phyloP scores from a whole-genome alignment of 768 basidiomycete genomes.

The Agrocybe praecox region DNA sequence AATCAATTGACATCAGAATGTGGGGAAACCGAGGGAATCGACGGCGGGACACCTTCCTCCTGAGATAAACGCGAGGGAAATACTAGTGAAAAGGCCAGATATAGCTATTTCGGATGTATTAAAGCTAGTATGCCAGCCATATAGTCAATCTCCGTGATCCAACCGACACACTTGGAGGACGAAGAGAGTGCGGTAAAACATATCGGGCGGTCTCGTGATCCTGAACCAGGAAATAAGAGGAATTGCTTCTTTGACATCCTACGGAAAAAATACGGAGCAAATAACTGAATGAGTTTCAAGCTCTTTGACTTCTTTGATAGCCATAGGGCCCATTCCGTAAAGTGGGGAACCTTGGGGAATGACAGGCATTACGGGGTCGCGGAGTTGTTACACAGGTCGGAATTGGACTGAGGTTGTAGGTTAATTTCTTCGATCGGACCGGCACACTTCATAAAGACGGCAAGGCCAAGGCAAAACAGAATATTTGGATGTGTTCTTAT shows the following conservation, averaged over 20 bases:
- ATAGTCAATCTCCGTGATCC: constrained; percentile 10
- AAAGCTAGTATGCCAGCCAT: not conserved
- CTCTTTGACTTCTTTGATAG: not conserved
- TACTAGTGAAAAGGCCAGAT: not conserved
- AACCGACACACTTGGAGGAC: not conserved
- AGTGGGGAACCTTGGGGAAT: constrained; percentile 3
- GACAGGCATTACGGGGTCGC: constrained; percentile 9
- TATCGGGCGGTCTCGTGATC: constrained; percentile 15
- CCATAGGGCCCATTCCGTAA: not conserved
- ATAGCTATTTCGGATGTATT: not conserved
- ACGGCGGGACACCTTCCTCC: not conserved
- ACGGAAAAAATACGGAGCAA: constrained; percentile 17
- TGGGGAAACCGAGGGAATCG: constrained; percentile 7
- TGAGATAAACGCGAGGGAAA: constrained; percentile 4
- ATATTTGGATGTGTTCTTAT: no score
- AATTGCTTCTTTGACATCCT: constrained; percentile 3
- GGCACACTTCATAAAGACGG: not conserved
- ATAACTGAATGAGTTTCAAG: not conserved
- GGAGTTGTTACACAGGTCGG: not conserved
- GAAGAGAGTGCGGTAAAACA: constrained; percentile 7
- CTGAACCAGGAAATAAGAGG: not conserved
- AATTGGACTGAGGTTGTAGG: not conserved
- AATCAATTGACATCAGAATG: not conserved
- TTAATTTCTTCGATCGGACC: not conserved
- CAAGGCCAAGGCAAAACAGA: not conserved